These are phyloP conservation scores for Penicillium sp. DNA, from an alignment of 2,329 filamentous ascomycete species.

Conservation along the genomic window DNA sequence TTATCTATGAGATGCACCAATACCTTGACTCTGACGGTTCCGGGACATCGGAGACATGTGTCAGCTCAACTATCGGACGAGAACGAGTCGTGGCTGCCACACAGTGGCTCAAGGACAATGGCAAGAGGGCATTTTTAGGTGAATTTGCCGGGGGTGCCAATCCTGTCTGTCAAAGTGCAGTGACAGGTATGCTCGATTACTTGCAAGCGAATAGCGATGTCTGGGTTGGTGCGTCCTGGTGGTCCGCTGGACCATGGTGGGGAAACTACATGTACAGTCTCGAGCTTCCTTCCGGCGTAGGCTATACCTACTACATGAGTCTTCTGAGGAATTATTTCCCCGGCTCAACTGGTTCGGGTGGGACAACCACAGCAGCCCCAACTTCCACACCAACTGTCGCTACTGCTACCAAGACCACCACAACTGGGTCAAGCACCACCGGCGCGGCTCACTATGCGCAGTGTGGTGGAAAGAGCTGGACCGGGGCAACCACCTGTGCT, in stretches of 20 bases:
- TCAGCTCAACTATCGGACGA: constrained; percentile 45
- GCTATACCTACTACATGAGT: constrained; percentile 23
- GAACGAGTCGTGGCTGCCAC: constrained; percentile 39
- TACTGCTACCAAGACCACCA: background rate
- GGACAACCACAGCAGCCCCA: background rate
- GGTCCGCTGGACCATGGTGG: constrained; percentile 55
- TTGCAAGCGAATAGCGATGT: constrained; percentile 50
- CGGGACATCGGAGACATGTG: constrained; percentile 46
- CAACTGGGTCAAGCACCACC: constrained; percentile 5
- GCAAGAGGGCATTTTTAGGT: constrained; percentile 50
- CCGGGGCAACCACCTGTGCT: constrained; percentile 28
- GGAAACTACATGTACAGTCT: constrained; percentile 31
- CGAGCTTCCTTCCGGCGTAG: constrained; percentile 26
- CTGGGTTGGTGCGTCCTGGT: constrained; percentile 52
- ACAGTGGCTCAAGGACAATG: constrained; percentile 48
- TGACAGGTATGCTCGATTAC: constrained; percentile 46
- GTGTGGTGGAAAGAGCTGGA: constrained; percentile 31
- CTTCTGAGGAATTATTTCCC: constrained; percentile 15
- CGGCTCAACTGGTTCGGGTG: background rate
- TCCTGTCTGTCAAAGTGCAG: constrained; percentile 44
- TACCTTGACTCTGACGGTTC: constrained; percentile 52
- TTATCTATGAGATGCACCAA: constrained; percentile 56
- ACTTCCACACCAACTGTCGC: background rate
- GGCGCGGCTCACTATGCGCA: constrained; percentile 22
- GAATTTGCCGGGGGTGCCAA: constrained; percentile 46